Conservation (phyloP, 148 eudicot genomes). For the Camellia japonica region DNA sequence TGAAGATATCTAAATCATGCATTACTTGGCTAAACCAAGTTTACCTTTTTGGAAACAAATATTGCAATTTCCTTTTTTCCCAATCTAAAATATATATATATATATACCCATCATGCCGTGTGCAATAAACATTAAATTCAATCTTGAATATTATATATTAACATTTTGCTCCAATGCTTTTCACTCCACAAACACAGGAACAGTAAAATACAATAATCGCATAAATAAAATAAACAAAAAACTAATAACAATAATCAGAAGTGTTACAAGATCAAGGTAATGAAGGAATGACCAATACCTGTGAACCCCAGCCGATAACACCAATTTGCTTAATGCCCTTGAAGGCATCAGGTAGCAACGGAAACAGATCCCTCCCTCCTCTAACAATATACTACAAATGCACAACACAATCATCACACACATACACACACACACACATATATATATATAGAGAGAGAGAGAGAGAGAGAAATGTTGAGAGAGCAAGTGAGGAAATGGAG, state of each 20-base stretch:
- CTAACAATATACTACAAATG: constrained; percentile 76
- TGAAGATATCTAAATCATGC: too few relatives aligned
- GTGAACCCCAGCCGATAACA: constrained; percentile 99
- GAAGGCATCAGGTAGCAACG: constrained; percentile 81
- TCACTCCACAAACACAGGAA: not conserved
- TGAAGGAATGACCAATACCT: constrained; percentile 38
- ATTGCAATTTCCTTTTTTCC: too few relatives aligned
- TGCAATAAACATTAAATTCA: too few relatives aligned
- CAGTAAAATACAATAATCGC: not conserved
- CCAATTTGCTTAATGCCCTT: constrained; percentile 96
- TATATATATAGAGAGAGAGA: not conserved
- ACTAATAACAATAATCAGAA: not conserved
- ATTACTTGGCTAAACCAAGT: too few relatives aligned
- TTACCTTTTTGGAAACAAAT: too few relatives aligned
- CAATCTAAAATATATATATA: not conserved
- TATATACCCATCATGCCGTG: too few relatives aligned
- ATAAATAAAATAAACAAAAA: too few relatives aligned
- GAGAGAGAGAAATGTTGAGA: too few relatives aligned
- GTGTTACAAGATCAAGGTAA: not conserved
- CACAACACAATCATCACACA: not conserved
- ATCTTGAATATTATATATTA: too few relatives aligned
- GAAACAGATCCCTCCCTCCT: constrained; percentile 94
- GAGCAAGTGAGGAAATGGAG: too few relatives aligned
- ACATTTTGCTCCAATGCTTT: too few relatives aligned
- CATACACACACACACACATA: not conserved